Evolutionary conservation across 495 filamentous ascomycete species (phyloP).

Genomic region (Oidiodendron maius): DNA sequence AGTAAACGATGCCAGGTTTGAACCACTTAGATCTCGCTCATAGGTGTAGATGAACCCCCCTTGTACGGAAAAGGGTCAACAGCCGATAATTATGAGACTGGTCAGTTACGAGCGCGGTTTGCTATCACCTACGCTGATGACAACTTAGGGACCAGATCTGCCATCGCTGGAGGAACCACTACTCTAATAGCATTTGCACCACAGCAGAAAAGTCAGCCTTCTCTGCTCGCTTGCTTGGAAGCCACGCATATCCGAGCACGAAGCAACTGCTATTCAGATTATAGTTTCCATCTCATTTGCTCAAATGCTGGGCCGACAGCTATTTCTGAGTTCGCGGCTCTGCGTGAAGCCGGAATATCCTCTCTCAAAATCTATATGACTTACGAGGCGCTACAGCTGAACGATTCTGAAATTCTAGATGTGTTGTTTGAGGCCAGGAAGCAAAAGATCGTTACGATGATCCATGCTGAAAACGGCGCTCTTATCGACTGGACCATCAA

Average conservation of each 20-base stretch:
- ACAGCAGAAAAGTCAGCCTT: constrained; percentile 43
- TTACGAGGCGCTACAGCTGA: constrained; percentile 49
- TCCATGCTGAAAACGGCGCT: constrained; percentile 57
- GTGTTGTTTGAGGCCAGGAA: constrained; percentile 43
- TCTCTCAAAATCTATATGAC: constrained; percentile 62
- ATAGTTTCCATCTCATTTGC: constrained; percentile 55
- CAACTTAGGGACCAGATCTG: constrained; percentile 41
- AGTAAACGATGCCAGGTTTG: background rate
- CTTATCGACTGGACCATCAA: constrained; percentile 45
- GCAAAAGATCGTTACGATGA: constrained; percentile 50
- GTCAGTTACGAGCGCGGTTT: constrained; percentile 8
- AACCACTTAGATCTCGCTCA: background rate
- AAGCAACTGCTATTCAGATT: constrained; percentile 50
- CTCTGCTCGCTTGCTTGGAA: constrained; percentile 39
- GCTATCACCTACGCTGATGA: background rate
- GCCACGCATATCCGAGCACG: constrained; percentile 40
- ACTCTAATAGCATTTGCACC: constrained; percentile 54
- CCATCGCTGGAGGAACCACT: constrained; percentile 55
- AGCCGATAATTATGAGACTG: constrained; percentile 45
- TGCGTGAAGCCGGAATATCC: constrained; percentile 44
- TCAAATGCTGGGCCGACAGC: constrained; percentile 41
- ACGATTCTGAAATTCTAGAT: constrained; percentile 50
- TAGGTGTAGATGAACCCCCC: constrained; percentile 28
- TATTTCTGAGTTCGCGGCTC: constrained; percentile 36
- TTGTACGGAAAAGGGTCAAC: constrained; percentile 43